Percentiles rank a stretch among this genome's conserved stretches.
Conservation (phyloP, 805 yeast species). For the Ogataea nonfermentans region DNA sequence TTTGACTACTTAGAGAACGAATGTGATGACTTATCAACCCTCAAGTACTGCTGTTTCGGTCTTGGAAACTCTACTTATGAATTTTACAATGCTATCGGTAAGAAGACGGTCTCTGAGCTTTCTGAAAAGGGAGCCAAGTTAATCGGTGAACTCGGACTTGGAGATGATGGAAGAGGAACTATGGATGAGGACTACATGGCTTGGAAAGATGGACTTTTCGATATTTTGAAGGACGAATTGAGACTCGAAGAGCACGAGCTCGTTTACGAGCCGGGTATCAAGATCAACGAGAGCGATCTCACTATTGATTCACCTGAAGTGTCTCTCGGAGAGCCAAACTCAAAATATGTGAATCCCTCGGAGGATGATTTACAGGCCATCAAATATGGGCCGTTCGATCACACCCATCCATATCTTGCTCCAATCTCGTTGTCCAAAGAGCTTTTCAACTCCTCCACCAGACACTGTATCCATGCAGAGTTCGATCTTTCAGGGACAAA, state of each 20-base stretch:
- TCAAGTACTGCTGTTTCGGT: conserved; percentile 79
- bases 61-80: conserved; percentile 95
- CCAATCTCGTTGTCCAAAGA: conserved; percentile 61
- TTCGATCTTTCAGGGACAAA: conserved; percentile 75
- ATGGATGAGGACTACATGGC: conserved; percentile 92
- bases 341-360: conserved; percentile 45
- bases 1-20: conserved; percentile 65
- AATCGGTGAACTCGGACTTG: conserved; percentile 80
- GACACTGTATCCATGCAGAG: conserved; percentile 90
- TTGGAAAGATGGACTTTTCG: conserved; percentile 84
- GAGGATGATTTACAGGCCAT: conserved; percentile 30
- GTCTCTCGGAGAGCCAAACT: conserved; percentile 80
- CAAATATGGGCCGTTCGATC: conserved; percentile 73
- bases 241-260: conserved; percentile 78
- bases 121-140: conserved; percentile 68
- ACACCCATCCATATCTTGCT: conserved; percentile 79
- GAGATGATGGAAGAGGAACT: conserved; percentile 93
- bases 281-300: conserved; percentile 39
- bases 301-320: conserved; percentile 38
- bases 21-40: conserved; percentile 50
- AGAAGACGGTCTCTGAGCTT: conserved; percentile 50
- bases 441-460: conserved; percentile 58
- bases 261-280: conserved; percentile 68
- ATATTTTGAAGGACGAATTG: conserved; percentile 58
- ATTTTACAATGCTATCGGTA: conserved; percentile 81